phyloP scores from a whole-genome alignment of 2,329 filamentous ascomycete genomes.

The Boeremia exigua region DNA sequence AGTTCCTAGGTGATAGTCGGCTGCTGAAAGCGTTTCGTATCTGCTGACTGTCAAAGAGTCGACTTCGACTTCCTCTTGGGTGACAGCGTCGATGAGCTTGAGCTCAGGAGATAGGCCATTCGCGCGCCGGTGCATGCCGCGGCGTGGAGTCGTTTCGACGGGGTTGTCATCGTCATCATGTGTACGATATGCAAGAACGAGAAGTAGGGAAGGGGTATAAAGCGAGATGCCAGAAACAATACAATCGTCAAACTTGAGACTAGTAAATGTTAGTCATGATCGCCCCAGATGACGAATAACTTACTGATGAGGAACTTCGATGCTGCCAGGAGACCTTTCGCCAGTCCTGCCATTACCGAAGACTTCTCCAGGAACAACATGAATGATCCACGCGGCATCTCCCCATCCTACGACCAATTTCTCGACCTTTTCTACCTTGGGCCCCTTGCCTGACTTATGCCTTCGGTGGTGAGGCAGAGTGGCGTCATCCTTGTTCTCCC shows the following conservation, averaged over 20 bases:
- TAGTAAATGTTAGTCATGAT: constrained; percentile 48
- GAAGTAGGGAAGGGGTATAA: constrained; percentile 89
- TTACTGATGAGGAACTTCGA: constrained; percentile 92
- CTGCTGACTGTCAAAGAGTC: constrained; percentile 85
- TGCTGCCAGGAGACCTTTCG: constrained; percentile 76
- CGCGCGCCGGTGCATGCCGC: constrained; percentile 72
- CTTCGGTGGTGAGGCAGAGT: constrained; percentile 54
- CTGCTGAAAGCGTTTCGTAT: constrained; percentile 82
- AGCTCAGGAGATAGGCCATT: constrained; percentile 88
- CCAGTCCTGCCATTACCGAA: constrained; percentile 69
- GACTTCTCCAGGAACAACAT: constrained; percentile 77
- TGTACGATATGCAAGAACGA: constrained; percentile 89
- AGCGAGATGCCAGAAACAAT: constrained; percentile 96
- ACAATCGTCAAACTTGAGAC: constrained; percentile 88
- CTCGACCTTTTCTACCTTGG: constrained; percentile 59
- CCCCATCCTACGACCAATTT: constrained; percentile 94
- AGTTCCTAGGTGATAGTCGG: constrained; percentile 89
- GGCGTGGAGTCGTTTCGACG: constrained; percentile 64
- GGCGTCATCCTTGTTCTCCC: constrained; percentile 43
- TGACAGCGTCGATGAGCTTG: constrained; percentile 85
- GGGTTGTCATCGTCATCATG: constrained; percentile 72
- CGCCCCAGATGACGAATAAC: constrained; percentile 43
- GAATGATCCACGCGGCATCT: constrained; percentile 92
- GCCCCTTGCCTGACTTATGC: constrained; percentile 39
- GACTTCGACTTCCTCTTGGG: constrained; percentile 82